phyloP scores from a whole-genome alignment of 257 asterid species.

The Nicotiana attenuata region DNA sequence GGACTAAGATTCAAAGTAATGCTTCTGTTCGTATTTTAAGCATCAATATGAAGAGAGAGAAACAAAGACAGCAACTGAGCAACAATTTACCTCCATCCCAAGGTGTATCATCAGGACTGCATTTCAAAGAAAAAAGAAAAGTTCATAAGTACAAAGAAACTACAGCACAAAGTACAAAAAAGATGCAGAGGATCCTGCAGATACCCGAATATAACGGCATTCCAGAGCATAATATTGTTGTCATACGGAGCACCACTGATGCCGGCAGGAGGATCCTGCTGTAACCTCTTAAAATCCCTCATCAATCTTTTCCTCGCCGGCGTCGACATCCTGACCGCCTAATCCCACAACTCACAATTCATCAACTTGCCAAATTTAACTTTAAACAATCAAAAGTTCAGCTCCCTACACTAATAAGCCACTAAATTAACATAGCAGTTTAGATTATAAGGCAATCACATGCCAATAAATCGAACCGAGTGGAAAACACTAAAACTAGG shows the following conservation, averaged over 20 bases:
- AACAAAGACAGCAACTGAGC: not conserved
- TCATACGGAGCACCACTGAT: constrained; percentile 94
- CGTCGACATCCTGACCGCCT: constrained; percentile 56
- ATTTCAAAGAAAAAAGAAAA: constrained; percentile 15
- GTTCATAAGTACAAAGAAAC: not conserved
- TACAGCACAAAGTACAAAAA: not conserved
- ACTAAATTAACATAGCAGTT: not conserved
- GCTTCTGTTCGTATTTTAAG: not conserved
- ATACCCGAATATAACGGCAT: constrained; percentile 91
- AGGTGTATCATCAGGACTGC: constrained; percentile 94
- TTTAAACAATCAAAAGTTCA: not conserved
- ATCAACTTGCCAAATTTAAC: not conserved
- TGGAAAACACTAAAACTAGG: not conserved
- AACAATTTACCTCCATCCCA: constrained; percentile 79
- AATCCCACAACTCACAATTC: not conserved
- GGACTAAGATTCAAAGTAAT: not conserved
- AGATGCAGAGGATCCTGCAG: not conserved
- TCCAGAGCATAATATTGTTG: constrained; percentile 90
- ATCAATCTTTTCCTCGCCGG: constrained; percentile 83
- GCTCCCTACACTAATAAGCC: not conserved
- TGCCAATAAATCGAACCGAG: not conserved
- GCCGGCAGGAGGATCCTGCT: constrained; percentile 96
- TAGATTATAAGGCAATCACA: not conserved
- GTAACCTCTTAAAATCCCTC: constrained; percentile 95
- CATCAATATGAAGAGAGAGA: not conserved